Conservation (phyloP, 352 stramenopile species). For the Phytopythium ostracodes region DNA sequence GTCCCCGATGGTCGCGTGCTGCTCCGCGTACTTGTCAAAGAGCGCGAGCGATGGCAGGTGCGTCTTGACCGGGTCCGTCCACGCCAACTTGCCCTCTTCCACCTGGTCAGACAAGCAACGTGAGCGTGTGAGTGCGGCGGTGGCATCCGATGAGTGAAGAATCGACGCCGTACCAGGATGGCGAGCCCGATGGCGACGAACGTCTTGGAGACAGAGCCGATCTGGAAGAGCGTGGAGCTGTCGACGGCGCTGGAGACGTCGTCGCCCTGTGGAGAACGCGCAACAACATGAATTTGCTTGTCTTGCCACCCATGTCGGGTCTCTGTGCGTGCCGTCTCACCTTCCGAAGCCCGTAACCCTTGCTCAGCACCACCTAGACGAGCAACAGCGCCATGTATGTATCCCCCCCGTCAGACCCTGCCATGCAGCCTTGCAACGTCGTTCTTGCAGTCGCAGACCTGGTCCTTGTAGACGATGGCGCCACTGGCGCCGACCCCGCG, state of each 20-base stretch:
- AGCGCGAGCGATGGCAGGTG: slow-evolving; percentile 47
- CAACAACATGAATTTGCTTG: not conserved
- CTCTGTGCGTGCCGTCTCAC: not conserved
- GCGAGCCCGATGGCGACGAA: slow-evolving; percentile 45
- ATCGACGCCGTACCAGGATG: slow-evolving; percentile 22
- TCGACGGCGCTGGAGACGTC: slow-evolving; percentile 30
- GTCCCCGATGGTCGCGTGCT: slow-evolving; percentile 46
- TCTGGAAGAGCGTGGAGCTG: slow-evolving; percentile 53
- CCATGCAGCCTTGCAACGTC: not conserved
- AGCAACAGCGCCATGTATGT: not conserved
- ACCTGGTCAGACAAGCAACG: slow-evolving; percentile 14
- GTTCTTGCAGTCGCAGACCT: slow-evolving; percentile 8
- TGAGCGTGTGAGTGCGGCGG: too few relatives aligned
- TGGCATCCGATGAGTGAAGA: too few relatives aligned
- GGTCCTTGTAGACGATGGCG: slow-evolving; percentile 48
- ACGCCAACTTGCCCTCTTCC: slow-evolving; percentile 47
- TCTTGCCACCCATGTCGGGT: not conserved
- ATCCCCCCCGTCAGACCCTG: not conserved
- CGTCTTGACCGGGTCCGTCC: slow-evolving; percentile 50
- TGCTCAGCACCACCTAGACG: slow-evolving; percentile 26
- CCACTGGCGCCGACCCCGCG: slow-evolving; percentile 39
- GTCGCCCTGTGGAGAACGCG: slow-evolving; percentile 15
- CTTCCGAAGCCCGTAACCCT: slow-evolving; percentile 34
- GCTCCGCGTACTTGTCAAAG: slow-evolving; percentile 54
- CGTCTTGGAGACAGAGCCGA: slow-evolving; percentile 65